phyloP scores from a whole-genome alignment of 2,329 filamentous ascomycete species.

The Trichothecium sympodiale region DNA sequence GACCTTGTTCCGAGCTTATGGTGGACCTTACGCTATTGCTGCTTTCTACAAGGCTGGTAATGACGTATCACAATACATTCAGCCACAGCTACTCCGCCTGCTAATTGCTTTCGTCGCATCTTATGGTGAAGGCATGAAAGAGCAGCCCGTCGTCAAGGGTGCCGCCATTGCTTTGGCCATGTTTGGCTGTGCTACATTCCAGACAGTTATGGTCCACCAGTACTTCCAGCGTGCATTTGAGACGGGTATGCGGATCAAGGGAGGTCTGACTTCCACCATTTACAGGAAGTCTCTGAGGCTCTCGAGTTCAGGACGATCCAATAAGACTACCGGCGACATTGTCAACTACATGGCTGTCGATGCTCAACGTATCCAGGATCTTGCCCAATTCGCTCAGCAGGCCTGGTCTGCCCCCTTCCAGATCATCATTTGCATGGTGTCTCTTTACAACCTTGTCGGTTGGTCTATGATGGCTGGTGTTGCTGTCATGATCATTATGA shows the following conservation, averaged over 20 bases:
- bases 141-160: conserved; percentile 72
- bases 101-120: conserved; percentile 80
- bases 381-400: conserved; percentile 92
- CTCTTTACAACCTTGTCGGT: conserved; percentile 89
- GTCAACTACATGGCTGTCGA: conserved; percentile 99
- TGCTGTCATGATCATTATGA: conserved; percentile 93
- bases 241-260: conserved; percentile 94
- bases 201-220: conserved; percentile 88
- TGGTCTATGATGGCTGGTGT: conserved; percentile 93
- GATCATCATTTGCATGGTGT: conserved; percentile 90
- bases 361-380: conserved; percentile 85
- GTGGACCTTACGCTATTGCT: conserved; percentile 70
- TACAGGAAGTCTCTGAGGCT: conserved; percentile 84
- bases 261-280: conserved; percentile 77
- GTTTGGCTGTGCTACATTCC: conserved; percentile 77
- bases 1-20: conserved; percentile 74
- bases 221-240: conserved; percentile 95
- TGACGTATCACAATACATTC: conserved; percentile 75
- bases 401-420: conserved; percentile 96
- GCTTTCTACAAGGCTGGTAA: conserved; percentile 82
- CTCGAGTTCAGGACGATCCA: conserved; percentile 81
- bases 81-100: conserved; percentile 79
- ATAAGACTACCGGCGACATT: conserved; percentile 92
- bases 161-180: conserved; percentile 82
- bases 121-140: conserved; percentile 47